Base-by-base conservation (phyloP, 78 protist species). In the Dictyostelium purpureum region DNA sequence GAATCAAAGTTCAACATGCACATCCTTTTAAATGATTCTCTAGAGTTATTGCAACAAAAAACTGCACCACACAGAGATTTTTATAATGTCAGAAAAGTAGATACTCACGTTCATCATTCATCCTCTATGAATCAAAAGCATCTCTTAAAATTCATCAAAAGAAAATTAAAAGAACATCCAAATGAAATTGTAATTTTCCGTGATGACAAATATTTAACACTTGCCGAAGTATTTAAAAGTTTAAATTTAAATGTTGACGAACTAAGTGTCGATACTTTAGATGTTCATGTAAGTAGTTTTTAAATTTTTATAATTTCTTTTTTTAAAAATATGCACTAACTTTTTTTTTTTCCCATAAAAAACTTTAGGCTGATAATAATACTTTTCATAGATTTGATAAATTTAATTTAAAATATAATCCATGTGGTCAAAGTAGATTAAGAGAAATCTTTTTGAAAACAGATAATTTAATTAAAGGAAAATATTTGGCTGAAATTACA, bases 361-460 rank as follows among this genome's bases (percentile, higher is more conserved):
- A n/a, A n/a, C n/a, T n/a, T 2, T 10, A 57, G 66, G 95, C 94
- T 33, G 96, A 73, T 69, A 91, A 80, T 21, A 57, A 77, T 67
- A 83, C 96, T 6, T 97, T 96, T 78, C 97, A 96, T 40, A 94
- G 98, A 42, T 98, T 97, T 71, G 99, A 97, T 87, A 82, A 87
- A 74, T 99, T 99, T 94, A 99, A 99, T 76, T 75, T 95, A 88
- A 97, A 97, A 79, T 98, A 97, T 87, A 98, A 98, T 93, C 98
- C 98, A 71, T 95, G 87, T 79, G 99, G 98, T 12, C 82, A 88
- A 70, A 54, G 80, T 67, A 28, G 94, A 57, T 91, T 99, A 70
- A 89, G 99, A n/a, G 97, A 94, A 59, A 96, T 98, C 49, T 98
- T 99, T 93, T 91, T 99, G 74, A 99, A 99, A 95, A 96, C 99